Evolutionary conservation across 1,284 basidiomycete species (phyloP).

Genomic region (Apiotrichum porosum): DNA sequence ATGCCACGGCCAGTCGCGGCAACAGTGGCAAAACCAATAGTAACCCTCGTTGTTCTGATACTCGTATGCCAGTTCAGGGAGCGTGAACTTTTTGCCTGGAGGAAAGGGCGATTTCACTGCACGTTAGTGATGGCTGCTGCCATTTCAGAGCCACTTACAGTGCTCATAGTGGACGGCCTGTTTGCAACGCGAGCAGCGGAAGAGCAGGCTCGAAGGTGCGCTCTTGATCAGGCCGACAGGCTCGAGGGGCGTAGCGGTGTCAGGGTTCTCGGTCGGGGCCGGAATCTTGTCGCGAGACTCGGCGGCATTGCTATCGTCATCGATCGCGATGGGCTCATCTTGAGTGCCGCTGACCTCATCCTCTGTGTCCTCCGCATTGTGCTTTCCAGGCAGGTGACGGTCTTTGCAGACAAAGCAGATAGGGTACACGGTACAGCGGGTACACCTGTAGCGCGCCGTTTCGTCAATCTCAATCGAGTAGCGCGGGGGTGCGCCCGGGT

Average conservation of each 20-base stretch:
- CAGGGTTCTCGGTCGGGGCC: too few relatives aligned
- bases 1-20: slow-evolving; percentile 63
- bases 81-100: slow-evolving; percentile 10
- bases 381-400: slow-evolving; percentile 1
- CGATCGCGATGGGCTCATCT: slow-evolving; percentile 8
- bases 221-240: background rate
- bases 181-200: slow-evolving; percentile 74
- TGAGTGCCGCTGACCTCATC: background rate
- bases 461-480: slow-evolving; percentile 54
- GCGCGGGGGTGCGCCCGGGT: slow-evolving; percentile 47
- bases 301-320: slow-evolving; percentile 7
- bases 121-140: background rate
- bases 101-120: slow-evolving; percentile 25
- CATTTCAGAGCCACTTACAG: slow-evolving; percentile 38
- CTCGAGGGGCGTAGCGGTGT: too few relatives aligned
- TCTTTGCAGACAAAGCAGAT: slow-evolving; percentile 70
- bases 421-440: slow-evolving; percentile 66
- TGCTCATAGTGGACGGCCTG: slow-evolving; percentile 74
- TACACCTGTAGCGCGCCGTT: slow-evolving; percentile 71
- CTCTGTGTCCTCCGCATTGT: background rate
- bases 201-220: slow-evolving; percentile 53
- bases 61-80: slow-evolving; percentile 39
- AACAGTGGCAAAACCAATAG: slow-evolving; percentile 75
- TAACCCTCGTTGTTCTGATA: slow-evolving; percentile 54
- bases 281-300: too few relatives aligned